These are phyloP conservation scores for Malus fusca DNA, from an alignment of 306 rosid species.

Conservation along the genomic window DNA sequence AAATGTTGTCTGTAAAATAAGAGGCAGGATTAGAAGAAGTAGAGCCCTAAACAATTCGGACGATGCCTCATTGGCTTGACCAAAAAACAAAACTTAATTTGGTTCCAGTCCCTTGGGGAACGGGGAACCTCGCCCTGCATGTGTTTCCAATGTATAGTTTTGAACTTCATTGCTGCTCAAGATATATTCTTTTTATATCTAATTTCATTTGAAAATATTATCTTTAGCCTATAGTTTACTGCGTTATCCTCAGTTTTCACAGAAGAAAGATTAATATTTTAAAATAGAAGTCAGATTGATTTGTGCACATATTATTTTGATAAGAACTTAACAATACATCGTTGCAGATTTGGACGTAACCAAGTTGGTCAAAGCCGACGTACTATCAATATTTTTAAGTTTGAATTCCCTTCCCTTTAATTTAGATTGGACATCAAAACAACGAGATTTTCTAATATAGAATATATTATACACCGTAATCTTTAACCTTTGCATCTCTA, in stretches of 20 bases:
- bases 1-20: neutral
- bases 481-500: too few relatives aligned
- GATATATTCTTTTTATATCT: neutral
- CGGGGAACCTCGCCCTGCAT: neutral
- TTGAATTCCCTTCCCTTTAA: too few relatives aligned
- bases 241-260: neutral
- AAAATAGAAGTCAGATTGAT: too few relatives aligned
- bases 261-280: neutral
- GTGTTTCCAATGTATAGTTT: neutral
- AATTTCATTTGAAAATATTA: neutral
- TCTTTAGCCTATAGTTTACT: neutral
- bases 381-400: too few relatives aligned
- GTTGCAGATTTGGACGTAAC: too few relatives aligned
- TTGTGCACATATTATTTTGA: too few relatives aligned
- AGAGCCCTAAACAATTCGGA: constrained; percentile 18
- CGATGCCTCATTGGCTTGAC: constrained; percentile 21
- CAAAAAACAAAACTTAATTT: neutral
- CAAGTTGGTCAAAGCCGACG: too few relatives aligned
- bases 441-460: too few relatives aligned
- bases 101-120: constrained; percentile 8
- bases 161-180: neutral
- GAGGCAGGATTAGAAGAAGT: constrained; percentile 14
- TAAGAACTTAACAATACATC: too few relatives aligned
- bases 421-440: too few relatives aligned
- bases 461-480: too few relatives aligned